Evolutionary conservation across 2,329 filamentous ascomycete genomes (phyloP), one percentile per base, ranked within the genome.

Genomic region (Ophiocordyceps camponoti-floridani): DNA sequence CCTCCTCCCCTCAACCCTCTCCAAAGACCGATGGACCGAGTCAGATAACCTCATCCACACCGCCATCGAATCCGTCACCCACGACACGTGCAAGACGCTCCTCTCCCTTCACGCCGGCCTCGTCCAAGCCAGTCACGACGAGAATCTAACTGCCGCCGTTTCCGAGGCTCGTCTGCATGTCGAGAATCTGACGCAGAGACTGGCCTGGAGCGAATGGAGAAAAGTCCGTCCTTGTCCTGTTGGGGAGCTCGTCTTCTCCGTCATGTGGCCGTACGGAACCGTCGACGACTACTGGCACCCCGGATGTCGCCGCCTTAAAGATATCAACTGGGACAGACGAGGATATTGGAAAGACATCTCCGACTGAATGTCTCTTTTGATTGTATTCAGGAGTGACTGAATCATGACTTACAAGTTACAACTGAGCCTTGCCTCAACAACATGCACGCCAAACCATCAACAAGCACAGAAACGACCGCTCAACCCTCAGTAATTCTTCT

Each of bases 121-220:
- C 35, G 16, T 16, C n/a, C 8, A n/a, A 4, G 35, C 35, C 10
- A 9, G 8, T 5, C n/a, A 38, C 2, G 13, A 38, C 6, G n/a
- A 18, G 6, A 10, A 38, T 18, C 35, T 38, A n/a, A 4, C 7
- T 16, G 16, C n/a, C 16, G 28, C 43, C 18, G 35, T 47, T 33
- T 41, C 37, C 3, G 38, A 12, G 13, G 40, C 26, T 9, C 40
- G 30, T 9, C 26, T 27, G 2, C 30, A 35, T 13, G 19, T 48
- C 4, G 14, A 7, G 12, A 41, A 40, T 18, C 46, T 82, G 14
- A 65, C 71, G 18, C 48, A 57, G 1, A 69, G 68, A 46, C 61
- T 82, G 2, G 62, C 64, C 5, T 82, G 78, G 78, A 67, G 72
- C 4, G 65, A 59, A 0, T 81, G 75, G 75, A 77, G 73, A 51